Base-by-base conservation (phyloP, 2,329 filamentous ascomycete species). In the Periconia macrospinosa region DNA sequence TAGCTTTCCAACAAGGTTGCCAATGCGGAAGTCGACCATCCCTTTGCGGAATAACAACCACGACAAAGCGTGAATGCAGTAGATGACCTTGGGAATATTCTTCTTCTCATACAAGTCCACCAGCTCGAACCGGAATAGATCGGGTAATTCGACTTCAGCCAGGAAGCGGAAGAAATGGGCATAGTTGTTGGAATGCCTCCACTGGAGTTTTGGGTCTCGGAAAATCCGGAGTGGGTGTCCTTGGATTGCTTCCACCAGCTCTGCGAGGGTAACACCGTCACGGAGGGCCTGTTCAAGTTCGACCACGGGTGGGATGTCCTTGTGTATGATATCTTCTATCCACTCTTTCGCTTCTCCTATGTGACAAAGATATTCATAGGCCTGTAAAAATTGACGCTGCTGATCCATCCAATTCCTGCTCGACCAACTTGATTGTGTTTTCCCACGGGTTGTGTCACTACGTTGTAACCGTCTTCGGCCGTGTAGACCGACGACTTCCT, bases 81-180 rank as follows among this genome's bases (percentile, higher is more conserved):
- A 96, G 57, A 99, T 99, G 70, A 97, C 95, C 74, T 97, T 99
- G 3, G 94, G 94, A 1, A 97, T 95, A 67, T 99, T 99, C 77
- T 99, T 99, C 81, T 97, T 99, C 76, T 99, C 95, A 78, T 99
- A 99, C 13, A 99, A 78, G 75, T 99, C 94, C 59, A 97, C 96
- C 44, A 97, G 81, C 73, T 99, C 94, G 73, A 99, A 99, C 53
- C 93, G 87, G 74, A 99, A 99, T 17, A 99, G 83, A 65, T 99
- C 95, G 1, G 94, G 94, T 2, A 99, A 79, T 67, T 96, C 90
- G 9, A 97, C 86, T 56, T 97, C 91, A 59, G 93, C 90, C 1
- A 99, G 82, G 61, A 96, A 96, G 53, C 90, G 86, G 77, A 97
- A 97, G 78, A 99, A 99, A 46, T 94, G 85, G 42, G 92, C 93